Base-by-base conservation (phyloP, 148 eudicot genomes). In the Persicaria tinctoria region DNA sequence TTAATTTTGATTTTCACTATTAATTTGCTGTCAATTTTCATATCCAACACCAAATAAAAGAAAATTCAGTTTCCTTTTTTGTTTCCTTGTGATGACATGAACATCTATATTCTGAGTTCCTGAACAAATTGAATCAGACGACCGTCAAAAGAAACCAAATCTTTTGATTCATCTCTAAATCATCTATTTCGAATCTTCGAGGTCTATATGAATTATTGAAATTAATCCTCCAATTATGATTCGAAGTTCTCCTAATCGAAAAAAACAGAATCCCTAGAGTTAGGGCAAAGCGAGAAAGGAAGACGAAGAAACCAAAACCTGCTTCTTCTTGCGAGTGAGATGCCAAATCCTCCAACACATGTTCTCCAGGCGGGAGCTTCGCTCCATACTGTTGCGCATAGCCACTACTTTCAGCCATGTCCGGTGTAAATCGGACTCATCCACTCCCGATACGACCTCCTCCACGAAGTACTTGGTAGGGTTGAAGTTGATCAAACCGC, bases 331-430 rank as follows among this genome's bases (percentile, higher is more conserved):
- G 81, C 95, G 91, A 46, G 95, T 82, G 45, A 90, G 95, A 76
- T 88, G 95, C 95, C 95, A 90, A 74, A 90, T 90, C 3, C 95
- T 88, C 95, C 91, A 90, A 54, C 95, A 90, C 91, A 90, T 90
- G 20, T 90, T 90, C 81, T 90, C 95, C 74, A 90, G 85, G 48
- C 91, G 77, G 8, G 95, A 88, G 80, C 91, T 90, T 59, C 91
- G 75, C 68, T 90, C 91, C 23, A 81, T 76, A 6, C 88, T 85
- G 50, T 90, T 90, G 51, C 95, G 81, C 2, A 91, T 90, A 44
- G 91, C 95, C 13, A 90, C 95, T 2, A 90, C 95, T 80, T 90
- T 90, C 79, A 88, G 78, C 95, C 95, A 90, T 79, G 91, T 90
- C 51, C 95, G 32, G 51, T 90, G 87, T 11, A 90, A 80, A 78